Conservation (phyloP, 2,329 filamentous ascomycete species). For the Nigrograna mackinnonii region DNA sequence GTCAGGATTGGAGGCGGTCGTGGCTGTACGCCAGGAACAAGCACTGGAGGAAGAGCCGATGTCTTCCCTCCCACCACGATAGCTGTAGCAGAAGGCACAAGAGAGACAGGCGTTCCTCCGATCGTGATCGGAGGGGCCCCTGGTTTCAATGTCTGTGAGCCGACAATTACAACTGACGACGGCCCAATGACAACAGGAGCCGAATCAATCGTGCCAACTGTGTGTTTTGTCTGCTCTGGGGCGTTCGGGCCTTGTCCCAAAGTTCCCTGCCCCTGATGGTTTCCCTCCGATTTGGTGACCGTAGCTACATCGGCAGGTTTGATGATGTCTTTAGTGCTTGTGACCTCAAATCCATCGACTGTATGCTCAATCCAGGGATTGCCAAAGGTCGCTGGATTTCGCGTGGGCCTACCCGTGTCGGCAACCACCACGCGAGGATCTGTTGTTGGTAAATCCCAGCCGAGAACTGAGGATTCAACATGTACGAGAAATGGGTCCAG, state of each 20-base stretch:
- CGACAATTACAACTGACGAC: constrained; percentile 36
- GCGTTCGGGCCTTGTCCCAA: constrained; percentile 2
- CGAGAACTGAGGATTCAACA: constrained; percentile 30
- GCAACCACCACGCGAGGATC: constrained; percentile 15
- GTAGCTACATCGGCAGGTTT: not conserved
- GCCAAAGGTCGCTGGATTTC: not conserved
- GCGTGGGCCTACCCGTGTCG: not conserved
- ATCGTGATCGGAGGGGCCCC: constrained; percentile 40
- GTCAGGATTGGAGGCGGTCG: constrained; percentile 41
- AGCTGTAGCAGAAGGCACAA: constrained; percentile 31
- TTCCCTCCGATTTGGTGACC: not conserved
- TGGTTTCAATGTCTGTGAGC: constrained; percentile 36
- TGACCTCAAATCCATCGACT: constrained; percentile 2
- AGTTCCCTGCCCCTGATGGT: constrained; percentile 2
- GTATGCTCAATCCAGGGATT: constrained; percentile 2
- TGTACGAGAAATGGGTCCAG: constrained; percentile 28
- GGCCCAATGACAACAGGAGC: constrained; percentile 33
- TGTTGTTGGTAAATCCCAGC: constrained; percentile 17
- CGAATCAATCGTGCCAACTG: constrained; percentile 28
- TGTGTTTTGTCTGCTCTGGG: constrained; percentile 17
- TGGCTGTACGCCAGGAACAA: constrained; percentile 8
- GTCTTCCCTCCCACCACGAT: constrained; percentile 30
- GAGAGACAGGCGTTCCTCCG: constrained; percentile 34
- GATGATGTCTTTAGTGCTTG: not conserved
- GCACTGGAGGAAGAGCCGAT: constrained; percentile 21